These are phyloP conservation scores for Colletotrichum tanaceti DNA, from an alignment of 2,329 filamentous ascomycete species.

Conservation along the genomic window DNA sequence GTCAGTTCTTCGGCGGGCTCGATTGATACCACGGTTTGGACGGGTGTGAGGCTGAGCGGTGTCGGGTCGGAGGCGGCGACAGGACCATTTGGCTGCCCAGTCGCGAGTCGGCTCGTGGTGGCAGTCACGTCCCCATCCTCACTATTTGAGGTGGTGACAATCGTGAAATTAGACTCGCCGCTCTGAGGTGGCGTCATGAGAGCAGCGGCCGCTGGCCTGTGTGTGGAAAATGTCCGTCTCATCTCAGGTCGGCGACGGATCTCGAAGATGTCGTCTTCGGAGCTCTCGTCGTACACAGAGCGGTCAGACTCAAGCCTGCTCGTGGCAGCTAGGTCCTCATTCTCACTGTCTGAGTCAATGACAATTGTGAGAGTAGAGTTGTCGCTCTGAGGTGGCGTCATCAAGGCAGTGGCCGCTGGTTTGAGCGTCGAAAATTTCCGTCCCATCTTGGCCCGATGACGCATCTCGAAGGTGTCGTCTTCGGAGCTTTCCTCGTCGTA, in stretches of 20 bases:
- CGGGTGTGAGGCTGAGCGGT: not conserved
- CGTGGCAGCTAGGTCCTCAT: not conserved
- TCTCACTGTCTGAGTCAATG: not conserved
- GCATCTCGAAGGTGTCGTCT: not conserved
- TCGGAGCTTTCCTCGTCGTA: not conserved
- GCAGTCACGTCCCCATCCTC: not conserved
- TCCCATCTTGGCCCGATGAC: not conserved
- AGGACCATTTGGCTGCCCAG: not conserved
- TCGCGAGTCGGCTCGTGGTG: not conserved
- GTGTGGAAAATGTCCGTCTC: not conserved
- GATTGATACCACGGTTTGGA: not conserved
- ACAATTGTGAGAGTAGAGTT: not conserved
- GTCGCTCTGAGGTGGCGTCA: conserved; percentile 7
- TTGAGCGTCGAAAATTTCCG: not conserved
- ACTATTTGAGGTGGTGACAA: not conserved
- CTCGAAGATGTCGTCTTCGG: not conserved
- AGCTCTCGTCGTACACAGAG: not conserved
- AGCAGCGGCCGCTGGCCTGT: not conserved
- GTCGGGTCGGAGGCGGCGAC: not conserved
- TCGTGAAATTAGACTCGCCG: not conserved
- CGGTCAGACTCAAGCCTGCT: not conserved
- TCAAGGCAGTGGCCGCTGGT: not conserved
- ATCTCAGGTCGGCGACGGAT: not conserved
- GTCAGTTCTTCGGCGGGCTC: not conserved
- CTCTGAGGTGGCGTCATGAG: not conserved